phyloP scores from a whole-genome alignment of 2,329 filamentous ascomycete species.

The Juglanconis sp. region DNA sequence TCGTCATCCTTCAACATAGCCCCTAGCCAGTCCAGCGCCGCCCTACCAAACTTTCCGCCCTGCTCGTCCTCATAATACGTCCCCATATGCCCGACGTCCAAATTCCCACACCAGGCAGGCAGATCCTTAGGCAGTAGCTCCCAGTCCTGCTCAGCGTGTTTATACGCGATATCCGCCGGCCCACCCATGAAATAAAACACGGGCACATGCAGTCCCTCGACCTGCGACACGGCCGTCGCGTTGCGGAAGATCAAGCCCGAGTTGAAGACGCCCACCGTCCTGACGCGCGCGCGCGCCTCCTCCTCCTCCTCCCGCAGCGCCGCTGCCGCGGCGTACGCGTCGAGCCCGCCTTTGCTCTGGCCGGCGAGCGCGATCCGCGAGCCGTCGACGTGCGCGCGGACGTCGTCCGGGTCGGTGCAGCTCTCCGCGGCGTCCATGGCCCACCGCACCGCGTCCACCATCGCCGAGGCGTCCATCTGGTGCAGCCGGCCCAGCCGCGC shows the following conservation, averaged over 20 bases:
- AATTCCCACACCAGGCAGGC: constrained; percentile 1
- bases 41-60: neutral
- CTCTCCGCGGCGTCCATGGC: neutral
- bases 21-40: constrained; percentile 2
- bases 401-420: neutral
- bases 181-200: neutral
- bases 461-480: neutral
- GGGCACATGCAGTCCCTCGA: neutral
- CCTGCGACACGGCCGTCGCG: neutral
- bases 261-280: constrained; percentile 2
- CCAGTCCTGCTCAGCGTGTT: constrained; percentile 4
- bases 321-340: neutral
- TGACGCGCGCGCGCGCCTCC: neutral
- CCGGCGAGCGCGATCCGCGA: neutral
- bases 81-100: neutral
- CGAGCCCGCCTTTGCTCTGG: neutral
- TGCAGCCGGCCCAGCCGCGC: constrained; percentile 1
- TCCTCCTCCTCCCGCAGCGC: neutral
- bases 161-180: neutral
- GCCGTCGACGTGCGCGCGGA: neutral
- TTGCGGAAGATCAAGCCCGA: neutral
- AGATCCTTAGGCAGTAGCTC: neutral
- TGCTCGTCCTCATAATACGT: neutral
- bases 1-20: neutral
- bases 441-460: constrained; percentile 4